These are phyloP conservation scores for Trichoderma arundinaceum DNA, from an alignment of 2,329 filamentous ascomycete species.

Conservation along the genomic window DNA sequence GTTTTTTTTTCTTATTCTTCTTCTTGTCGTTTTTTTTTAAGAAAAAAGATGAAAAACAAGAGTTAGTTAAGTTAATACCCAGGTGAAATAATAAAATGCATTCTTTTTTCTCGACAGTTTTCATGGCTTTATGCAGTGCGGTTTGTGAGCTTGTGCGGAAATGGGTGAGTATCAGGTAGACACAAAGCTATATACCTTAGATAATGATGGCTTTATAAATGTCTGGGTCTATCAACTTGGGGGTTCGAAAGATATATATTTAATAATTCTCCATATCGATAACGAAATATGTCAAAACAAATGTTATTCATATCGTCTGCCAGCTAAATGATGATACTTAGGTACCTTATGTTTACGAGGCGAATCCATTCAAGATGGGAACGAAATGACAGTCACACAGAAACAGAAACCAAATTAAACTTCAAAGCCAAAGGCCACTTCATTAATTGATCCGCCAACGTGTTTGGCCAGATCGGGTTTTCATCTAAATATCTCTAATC, in stretches of 20 bases:
- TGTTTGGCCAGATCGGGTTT: conserved; percentile 2
- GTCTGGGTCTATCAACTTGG: too few species aligned
- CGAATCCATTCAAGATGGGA: not conserved
- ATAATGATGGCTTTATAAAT: too few species aligned
- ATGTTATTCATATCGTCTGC: too few species aligned
- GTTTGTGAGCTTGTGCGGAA: too few species aligned
- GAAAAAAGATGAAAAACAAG: conserved; percentile 27
- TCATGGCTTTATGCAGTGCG: not conserved
- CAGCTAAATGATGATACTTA: too few species aligned
- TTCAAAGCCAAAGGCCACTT: conserved; percentile 17
- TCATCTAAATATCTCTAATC: conserved; percentile 31
- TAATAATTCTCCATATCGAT: too few species aligned
- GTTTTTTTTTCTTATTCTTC: not conserved
- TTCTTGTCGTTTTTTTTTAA: conserved; percentile 4
- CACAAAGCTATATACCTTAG: too few species aligned
- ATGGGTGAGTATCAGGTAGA: too few species aligned
- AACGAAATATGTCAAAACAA: too few species aligned
- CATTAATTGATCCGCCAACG: conserved; percentile 18
- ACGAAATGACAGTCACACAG: not conserved
- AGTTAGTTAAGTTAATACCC: conserved; percentile 28
- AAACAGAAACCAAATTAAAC: not conserved
- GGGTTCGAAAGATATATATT: too few species aligned
- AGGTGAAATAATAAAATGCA: conserved; percentile 28
- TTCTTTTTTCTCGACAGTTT: not conserved
- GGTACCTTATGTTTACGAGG: too few species aligned